A percentile compares a stretch with the other conserved stretches of the same genome.
These are phyloP conservation scores for Calonectria fujianensis DNA, from an alignment of 2,329 filamentous ascomycete species.

Conservation along the genomic window DNA sequence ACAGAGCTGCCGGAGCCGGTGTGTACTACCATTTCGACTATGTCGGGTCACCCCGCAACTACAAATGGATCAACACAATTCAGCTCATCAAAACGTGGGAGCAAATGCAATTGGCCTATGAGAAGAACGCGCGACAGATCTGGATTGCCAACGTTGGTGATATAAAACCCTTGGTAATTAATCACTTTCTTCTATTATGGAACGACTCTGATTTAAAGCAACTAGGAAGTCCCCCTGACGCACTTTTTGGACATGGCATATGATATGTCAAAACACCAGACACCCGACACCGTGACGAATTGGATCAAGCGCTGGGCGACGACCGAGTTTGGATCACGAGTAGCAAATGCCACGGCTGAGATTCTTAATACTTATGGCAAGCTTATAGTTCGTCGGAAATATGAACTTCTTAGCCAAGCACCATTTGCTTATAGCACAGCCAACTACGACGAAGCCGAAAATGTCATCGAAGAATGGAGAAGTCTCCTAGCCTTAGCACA, in stretches of 20 bases:
- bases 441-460: background rate
- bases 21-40: slow-evolving; percentile 74
- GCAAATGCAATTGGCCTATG: slow-evolving; percentile 63
- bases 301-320: background rate
- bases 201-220: background rate
- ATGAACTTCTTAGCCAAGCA: background rate
- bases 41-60: slow-evolving; percentile 76
- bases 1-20: background rate
- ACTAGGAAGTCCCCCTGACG: background rate
- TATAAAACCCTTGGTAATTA: slow-evolving; percentile 67
- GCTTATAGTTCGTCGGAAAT: background rate
- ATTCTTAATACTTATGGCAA: background rate
- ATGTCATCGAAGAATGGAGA: background rate
- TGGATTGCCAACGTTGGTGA: slow-evolving; percentile 80
- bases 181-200: background rate
- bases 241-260: background rate
- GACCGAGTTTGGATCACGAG: background rate
- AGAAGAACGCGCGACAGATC: slow-evolving; percentile 68
- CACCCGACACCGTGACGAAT: background rate
- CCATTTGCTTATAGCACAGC: background rate
- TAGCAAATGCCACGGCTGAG: background rate
- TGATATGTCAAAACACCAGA: background rate
- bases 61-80: slow-evolving; percentile 75
- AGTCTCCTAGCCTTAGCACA: background rate
- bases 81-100: slow-evolving; percentile 52